Evolutionary conservation across 495 filamentous ascomycete genomes (phyloP).

Genomic region (Xylaria intraflava): DNA sequence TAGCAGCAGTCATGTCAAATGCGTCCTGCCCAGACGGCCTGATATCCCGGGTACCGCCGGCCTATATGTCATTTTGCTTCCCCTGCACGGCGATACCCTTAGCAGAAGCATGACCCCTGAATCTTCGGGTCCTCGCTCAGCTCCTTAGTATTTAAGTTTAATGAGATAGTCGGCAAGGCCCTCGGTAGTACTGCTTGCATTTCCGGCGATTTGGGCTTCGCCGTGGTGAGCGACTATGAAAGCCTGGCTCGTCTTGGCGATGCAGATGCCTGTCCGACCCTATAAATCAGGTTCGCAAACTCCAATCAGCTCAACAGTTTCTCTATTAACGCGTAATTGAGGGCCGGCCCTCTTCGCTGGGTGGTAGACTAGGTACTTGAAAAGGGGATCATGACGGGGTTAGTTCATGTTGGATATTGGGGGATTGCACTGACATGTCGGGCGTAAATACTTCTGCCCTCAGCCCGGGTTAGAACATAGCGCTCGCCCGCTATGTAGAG

Average conservation of each 20-base stretch:
- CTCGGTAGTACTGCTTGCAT: constrained; percentile 58
- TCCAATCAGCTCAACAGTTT: not conserved
- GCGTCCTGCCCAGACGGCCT: constrained; percentile 5
- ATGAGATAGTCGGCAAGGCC: constrained; percentile 70
- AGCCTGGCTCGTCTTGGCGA: constrained; percentile 77
- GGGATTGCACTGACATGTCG: constrained; percentile 58
- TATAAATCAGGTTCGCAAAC: constrained; percentile 27
- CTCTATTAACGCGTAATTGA: not conserved
- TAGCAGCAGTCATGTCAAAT: constrained; percentile 2
- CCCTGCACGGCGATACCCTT: constrained; percentile 1
- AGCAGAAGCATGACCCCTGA: constrained; percentile 1
- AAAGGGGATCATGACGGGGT: not conserved
- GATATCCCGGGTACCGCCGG: constrained; percentile 8
- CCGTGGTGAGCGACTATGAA: constrained; percentile 81
- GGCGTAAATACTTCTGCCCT: constrained; percentile 73
- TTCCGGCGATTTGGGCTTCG: constrained; percentile 59
- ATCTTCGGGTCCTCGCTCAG: not conserved
- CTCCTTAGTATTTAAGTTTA: constrained; percentile 56
- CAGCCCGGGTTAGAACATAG: constrained; percentile 65
- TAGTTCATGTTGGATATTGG: not conserved
- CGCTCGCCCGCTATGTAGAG: constrained; percentile 62
- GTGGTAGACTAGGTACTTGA: not conserved
- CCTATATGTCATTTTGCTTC: not conserved
- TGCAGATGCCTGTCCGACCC: constrained; percentile 74
- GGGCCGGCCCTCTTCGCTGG: not conserved